These are phyloP conservation scores for Solanum chiquidenum DNA, from an alignment of 257 asterid genomes.

Conservation along the genomic window DNA sequence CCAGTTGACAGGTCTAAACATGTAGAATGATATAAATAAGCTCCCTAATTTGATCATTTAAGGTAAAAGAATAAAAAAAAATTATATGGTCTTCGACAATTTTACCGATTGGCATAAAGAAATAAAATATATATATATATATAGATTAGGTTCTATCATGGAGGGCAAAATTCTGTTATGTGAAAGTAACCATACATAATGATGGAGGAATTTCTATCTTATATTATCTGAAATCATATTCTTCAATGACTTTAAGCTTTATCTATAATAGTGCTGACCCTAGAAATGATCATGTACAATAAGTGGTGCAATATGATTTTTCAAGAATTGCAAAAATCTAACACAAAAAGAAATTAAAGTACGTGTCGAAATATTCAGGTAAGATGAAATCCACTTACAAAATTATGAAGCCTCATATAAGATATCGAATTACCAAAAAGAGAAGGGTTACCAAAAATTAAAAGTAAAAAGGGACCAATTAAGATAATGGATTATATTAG, in stretches of 20 bases:
- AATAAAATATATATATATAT: too few relatives aligned
- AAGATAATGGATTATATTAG: too few relatives aligned
- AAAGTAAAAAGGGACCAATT: background rate
- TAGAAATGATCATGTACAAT: background rate
- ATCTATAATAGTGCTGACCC: background rate
- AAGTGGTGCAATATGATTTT: background rate
- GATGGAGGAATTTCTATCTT: background rate
- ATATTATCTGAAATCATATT: background rate
- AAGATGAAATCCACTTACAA: background rate
- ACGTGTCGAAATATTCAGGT: background rate
- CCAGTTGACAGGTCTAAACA: background rate
- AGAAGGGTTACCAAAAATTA: background rate
- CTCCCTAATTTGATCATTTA: background rate
- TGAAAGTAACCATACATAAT: background rate
- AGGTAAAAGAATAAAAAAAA: background rate
- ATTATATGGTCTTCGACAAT: background rate
- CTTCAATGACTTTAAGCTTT: background rate
- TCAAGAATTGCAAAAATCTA: background rate
- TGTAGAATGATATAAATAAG: background rate
- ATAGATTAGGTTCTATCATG: background rate
- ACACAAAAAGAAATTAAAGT: background rate
- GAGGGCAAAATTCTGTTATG: background rate
- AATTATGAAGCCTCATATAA: background rate
- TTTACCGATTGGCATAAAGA: background rate
- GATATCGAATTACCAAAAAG: background rate